Evolutionary conservation across 768 basidiomycete species (phyloP).

Genomic region (Auriscalpium microsporum): DNA sequence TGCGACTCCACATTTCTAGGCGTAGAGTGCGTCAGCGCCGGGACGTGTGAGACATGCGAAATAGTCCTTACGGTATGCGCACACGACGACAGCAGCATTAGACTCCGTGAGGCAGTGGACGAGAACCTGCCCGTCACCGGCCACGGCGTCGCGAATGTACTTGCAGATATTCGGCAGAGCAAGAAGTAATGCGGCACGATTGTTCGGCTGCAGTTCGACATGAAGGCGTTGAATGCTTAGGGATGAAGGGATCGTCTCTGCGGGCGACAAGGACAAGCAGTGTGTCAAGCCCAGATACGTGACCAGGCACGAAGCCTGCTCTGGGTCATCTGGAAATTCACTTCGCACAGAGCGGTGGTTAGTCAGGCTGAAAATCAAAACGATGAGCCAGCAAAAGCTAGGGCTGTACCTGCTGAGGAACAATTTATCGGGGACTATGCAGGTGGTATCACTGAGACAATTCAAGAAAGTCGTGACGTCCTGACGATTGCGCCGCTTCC

Average conservation of each 20-base stretch:
- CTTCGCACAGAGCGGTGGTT: slow-evolving; percentile 20
- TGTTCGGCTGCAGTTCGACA: slow-evolving; percentile 32
- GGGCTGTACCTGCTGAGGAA: slow-evolving; percentile 40
- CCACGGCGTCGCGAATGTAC: slow-evolving; percentile 37
- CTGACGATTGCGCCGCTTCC: slow-evolving; percentile 48
- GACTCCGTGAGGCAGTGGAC: slow-evolving; percentile 48
- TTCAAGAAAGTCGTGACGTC: slow-evolving; percentile 47
- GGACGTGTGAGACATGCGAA: neutral
- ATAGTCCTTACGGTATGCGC: slow-evolving; percentile 39
- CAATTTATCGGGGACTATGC: slow-evolving; percentile 40
- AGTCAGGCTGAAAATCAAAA: neutral
- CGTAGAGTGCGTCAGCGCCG: neutral
- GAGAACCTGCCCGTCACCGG: slow-evolving; percentile 37
- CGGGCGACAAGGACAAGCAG: slow-evolving; percentile 45
- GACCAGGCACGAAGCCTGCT: slow-evolving; percentile 42
- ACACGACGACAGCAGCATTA: slow-evolving; percentile 43
- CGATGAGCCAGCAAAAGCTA: neutral
- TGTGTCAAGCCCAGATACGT: slow-evolving; percentile 45
- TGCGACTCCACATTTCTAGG: slow-evolving; percentile 40
- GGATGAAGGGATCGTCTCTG: slow-evolving; percentile 30
- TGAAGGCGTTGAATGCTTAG: slow-evolving; percentile 31
- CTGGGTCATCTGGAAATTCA: slow-evolving; percentile 47
- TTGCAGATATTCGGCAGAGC: slow-evolving; percentile 37
- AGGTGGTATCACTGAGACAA: slow-evolving; percentile 41
- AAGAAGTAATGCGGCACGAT: slow-evolving; percentile 34